Evolutionary conservation across 805 yeast genomes (phyloP).

Genomic region (Candida broadrunensis): DNA sequence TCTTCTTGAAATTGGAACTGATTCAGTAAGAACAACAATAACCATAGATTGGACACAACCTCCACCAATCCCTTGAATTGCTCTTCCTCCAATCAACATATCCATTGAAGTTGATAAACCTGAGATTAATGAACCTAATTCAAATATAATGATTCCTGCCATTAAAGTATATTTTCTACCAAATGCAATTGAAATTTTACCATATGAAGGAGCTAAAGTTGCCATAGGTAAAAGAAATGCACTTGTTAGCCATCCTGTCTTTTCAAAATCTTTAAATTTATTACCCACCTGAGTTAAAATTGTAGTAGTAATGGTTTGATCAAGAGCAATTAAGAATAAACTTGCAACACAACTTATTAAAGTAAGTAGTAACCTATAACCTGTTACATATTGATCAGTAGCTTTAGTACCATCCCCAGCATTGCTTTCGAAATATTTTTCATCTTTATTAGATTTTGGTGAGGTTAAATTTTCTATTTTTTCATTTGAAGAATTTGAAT

Average conservation of each 20-base stretch:
- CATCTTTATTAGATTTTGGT: background rate
- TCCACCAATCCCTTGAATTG: constrained; percentile 68
- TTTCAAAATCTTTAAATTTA: constrained; percentile 47
- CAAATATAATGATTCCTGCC: constrained; percentile 50
- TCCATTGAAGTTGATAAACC: constrained; percentile 56
- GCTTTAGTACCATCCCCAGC: constrained; percentile 43
- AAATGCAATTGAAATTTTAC: constrained; percentile 51
- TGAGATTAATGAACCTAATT: constrained; percentile 58
- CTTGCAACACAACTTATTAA: constrained; percentile 25
- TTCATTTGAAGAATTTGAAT: too few relatives aligned
- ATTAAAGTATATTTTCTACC: constrained; percentile 55
- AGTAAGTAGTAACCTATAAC: constrained; percentile 21
- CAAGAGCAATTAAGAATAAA: constrained; percentile 46
- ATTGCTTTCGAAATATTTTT: constrained; percentile 30
- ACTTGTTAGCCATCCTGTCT: constrained; percentile 58
- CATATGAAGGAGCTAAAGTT: constrained; percentile 54
- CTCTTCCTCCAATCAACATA: constrained; percentile 69
- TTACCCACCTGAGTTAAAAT: constrained; percentile 48
- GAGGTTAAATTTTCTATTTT: background rate
- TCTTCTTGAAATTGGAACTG: constrained; percentile 43
- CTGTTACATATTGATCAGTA: constrained; percentile 31
- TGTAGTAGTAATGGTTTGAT: constrained; percentile 58
- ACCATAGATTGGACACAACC: constrained; percentile 62
- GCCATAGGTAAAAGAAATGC: constrained; percentile 57
- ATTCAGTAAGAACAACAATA: constrained; percentile 55